Evolutionary conservation across 805 yeast genomes (phyloP).

Genomic region (Zygoascus tannicola): DNA sequence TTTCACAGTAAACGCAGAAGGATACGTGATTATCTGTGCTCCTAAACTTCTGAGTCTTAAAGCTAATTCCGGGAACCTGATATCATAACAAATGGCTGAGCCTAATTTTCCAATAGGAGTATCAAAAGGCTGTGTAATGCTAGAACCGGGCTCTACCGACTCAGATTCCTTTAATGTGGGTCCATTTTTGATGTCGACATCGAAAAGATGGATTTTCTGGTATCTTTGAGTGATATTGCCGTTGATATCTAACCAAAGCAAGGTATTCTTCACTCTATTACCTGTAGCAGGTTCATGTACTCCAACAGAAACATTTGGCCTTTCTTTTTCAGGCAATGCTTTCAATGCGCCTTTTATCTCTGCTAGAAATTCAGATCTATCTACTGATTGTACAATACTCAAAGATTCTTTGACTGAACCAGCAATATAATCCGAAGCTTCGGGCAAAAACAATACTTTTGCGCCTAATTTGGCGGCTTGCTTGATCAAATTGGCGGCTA

Average conservation of each 20-base stretch:
- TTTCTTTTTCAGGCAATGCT: conserved; percentile 33
- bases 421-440: conserved; percentile 80
- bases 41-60: conserved; percentile 54
- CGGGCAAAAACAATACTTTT: conserved; percentile 75
- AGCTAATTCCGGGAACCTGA: conserved; percentile 78
- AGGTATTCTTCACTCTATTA: conserved; percentile 55
- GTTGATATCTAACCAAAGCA: conserved; percentile 54
- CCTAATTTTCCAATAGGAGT: conserved; percentile 46
- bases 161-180: conserved; percentile 70
- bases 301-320: conserved; percentile 69
- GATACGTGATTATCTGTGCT: conserved; percentile 70
- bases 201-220: conserved; percentile 83
- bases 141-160: conserved; percentile 71
- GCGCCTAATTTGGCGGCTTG: conserved; percentile 55
- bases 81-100: conserved; percentile 57
- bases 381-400: conserved; percentile 42
- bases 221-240: conserved; percentile 65
- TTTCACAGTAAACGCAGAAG: conserved; percentile 86
- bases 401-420: conserved; percentile 57
- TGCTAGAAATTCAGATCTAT: conserved; percentile 33
- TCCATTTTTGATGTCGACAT: conserved; percentile 71
- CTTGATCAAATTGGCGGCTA: conserved; percentile 51
- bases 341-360: conserved; percentile 39
- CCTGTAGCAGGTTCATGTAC: conserved; percentile 63
- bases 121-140: conserved; percentile 44